Evolutionary conservation across 2,329 filamentous ascomycete species (phyloP).

Genomic region (Neospermospora avenae): DNA sequence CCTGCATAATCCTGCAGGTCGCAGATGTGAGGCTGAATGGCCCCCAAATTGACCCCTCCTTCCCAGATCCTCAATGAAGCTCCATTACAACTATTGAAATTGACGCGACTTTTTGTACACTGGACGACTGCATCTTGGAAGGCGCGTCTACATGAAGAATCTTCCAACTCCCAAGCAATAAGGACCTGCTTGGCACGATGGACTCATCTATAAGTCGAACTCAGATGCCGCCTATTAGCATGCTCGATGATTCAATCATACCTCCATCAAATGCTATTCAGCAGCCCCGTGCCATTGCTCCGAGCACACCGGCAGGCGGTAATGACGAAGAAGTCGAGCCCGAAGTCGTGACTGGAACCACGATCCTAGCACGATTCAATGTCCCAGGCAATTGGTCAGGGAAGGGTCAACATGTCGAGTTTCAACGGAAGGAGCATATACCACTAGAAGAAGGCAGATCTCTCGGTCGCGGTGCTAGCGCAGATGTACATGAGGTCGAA

Average conservation of each 20-base stretch:
- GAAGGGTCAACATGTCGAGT: constrained; percentile 2
- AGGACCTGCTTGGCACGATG: too few relatives aligned
- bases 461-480: neutral
- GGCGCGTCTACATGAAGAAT: neutral
- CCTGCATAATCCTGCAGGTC: neutral
- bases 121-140: neutral
- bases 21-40: neutral
- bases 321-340: neutral
- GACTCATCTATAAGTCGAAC: too few relatives aligned
- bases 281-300: neutral
- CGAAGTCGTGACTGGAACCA: neutral
- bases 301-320: neutral
- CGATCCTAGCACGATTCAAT: neutral
- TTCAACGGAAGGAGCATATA: neutral
- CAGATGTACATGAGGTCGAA: neutral
- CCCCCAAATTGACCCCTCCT: neutral
- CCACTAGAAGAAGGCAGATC: neutral
- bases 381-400: neutral
- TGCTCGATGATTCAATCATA: too few relatives aligned
- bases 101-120: too few relatives aligned
- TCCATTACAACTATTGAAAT: neutral
- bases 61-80: too few relatives aligned
- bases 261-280: neutral
- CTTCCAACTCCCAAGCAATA: neutral
- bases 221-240: neutral